Conservation (phyloP, 2,329 filamentous ascomycete species). For the Aureobasidium sp. region DNA sequence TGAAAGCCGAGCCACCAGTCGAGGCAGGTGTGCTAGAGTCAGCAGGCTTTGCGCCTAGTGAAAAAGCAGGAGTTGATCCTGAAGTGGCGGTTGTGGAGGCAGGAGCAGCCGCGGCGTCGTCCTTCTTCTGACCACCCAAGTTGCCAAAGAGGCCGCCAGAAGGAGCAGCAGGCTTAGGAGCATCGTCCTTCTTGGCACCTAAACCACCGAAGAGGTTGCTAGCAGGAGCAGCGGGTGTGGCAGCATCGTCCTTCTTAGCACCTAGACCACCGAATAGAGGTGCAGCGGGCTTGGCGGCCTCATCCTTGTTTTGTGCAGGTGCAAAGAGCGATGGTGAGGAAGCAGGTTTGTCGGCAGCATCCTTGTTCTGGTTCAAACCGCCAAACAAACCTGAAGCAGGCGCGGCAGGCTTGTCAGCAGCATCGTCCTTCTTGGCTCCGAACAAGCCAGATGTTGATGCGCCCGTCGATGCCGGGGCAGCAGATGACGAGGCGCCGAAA, state of each 20-base stretch:
- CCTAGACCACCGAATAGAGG: conserved; percentile 15
- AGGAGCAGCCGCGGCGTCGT: conserved; percentile 6
- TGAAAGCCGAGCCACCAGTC: conserved; percentile 18
- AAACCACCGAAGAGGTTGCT: background rate
- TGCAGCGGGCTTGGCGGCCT: conserved; percentile 8
- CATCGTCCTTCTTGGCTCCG: conserved; percentile 14
- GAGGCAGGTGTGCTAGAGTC: conserved; percentile 17
- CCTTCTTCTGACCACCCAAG: conserved; percentile 10
- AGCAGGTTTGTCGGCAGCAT: conserved; percentile 5
- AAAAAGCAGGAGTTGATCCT: conserved; percentile 11
- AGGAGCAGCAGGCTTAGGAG: conserved; percentile 13
- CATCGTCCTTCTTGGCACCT: conserved; percentile 7
- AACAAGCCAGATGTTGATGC: conserved; percentile 27
- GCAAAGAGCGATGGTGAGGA: background rate
- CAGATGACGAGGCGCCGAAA: conserved; percentile 12
- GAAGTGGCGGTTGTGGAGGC: conserved; percentile 12
- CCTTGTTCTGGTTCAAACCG: background rate
- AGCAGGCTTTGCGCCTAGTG: conserved; percentile 15
- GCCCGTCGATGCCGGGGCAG: background rate
- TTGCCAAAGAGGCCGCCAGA: conserved; percentile 12
- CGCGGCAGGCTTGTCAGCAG: background rate
- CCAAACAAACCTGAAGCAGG: background rate
- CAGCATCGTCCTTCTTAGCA: conserved; percentile 18
- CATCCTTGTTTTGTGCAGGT: conserved; percentile 5
- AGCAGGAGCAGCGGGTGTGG: no score